phyloP scores from a whole-genome alignment of 805 yeast species.

The Dipodascus geniculatus region DNA sequence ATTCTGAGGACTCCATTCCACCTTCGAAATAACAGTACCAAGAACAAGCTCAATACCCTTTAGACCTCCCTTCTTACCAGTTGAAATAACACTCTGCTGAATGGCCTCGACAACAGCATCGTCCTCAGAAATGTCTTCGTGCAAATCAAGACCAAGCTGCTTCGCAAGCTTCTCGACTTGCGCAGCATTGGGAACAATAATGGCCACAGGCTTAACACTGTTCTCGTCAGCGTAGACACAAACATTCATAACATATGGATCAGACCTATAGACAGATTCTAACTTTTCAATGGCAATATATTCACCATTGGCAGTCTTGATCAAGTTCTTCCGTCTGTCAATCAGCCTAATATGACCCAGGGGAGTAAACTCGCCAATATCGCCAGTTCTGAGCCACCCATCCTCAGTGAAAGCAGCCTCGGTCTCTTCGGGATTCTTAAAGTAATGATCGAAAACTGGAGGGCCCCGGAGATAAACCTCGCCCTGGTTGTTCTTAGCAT shows the following conservation, averaged over 20 bases:
- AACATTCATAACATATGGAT: conserved; percentile 60
- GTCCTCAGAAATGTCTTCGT: conserved; percentile 41
- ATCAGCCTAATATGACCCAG: conserved; percentile 72
- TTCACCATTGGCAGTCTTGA: conserved; percentile 94
- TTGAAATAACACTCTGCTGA: conserved; percentile 46
- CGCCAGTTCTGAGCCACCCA: conserved; percentile 96
- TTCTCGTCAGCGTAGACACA: conserved; percentile 88
- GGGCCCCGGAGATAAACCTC: conserved; percentile 75
- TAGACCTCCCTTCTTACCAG: conserved; percentile 75
- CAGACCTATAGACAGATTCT: conserved; percentile 83
- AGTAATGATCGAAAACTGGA: conserved; percentile 66
- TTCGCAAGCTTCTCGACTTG: conserved; percentile 51
- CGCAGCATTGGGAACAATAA: conserved; percentile 68
- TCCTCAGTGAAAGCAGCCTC: conserved; percentile 60
- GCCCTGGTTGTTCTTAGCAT: conserved; percentile 85
- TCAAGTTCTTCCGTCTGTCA: conserved; percentile 92
- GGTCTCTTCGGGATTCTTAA: conserved; percentile 74
- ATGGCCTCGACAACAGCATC: conserved; percentile 43
- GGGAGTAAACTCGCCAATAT: conserved; percentile 85
- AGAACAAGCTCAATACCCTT: conserved; percentile 74
- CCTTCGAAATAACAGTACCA: conserved; percentile 68
- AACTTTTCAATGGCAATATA: conserved; percentile 93
- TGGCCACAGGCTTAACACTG: conserved; percentile 86
- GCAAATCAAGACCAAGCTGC: conserved; percentile 41
- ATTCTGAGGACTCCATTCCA: conserved; percentile 96